A percentile compares a stretch with the other conserved stretches of the same genome.
These are phyloP conservation scores for Basidiobolus meristosporus DNA, from an alignment of 371 early-diverging fungal species.

Conservation along the genomic window DNA sequence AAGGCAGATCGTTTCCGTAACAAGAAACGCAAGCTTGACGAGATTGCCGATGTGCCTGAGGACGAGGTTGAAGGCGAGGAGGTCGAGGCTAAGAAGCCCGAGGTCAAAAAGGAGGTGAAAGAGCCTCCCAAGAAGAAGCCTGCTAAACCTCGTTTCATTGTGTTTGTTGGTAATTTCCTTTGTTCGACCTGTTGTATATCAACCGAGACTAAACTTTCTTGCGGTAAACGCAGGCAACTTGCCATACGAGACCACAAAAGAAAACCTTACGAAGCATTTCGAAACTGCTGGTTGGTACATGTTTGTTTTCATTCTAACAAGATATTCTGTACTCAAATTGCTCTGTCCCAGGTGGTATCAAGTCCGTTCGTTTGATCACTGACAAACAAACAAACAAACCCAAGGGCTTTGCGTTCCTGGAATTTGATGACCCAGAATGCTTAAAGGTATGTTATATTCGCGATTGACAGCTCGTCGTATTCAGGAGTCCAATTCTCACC, in stretches of 20 bases:
- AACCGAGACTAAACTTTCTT: neutral
- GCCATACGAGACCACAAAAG: slow-evolving; percentile 38
- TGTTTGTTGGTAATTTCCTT: slow-evolving; percentile 39
- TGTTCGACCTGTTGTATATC: neutral
- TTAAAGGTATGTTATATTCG: slow-evolving; percentile 17
- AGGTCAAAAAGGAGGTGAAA: too few species aligned
- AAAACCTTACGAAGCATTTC: slow-evolving; percentile 39
- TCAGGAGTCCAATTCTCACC: neutral
- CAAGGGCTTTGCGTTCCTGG: slow-evolving; percentile 62
- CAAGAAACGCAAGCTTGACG: too few species aligned
- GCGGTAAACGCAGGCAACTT: slow-evolving; percentile 28
- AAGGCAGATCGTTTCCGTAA: neutral
- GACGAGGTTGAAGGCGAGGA: too few species aligned
- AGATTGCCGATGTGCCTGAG: too few species aligned
- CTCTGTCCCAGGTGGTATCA: slow-evolving; percentile 14
- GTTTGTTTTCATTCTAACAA: neutral
- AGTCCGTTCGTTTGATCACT: slow-evolving; percentile 43
- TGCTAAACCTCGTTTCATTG: slow-evolving; percentile 30
- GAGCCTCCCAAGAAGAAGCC: too few species aligned
- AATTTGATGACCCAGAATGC: slow-evolving; percentile 30
- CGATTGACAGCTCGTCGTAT: neutral
- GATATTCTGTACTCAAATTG: neutral
- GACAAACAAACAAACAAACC: slow-evolving; percentile 51
- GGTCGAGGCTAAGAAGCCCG: too few species aligned
- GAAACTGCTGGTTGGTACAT: slow-evolving; percentile 18